Evolutionary conservation across 2,329 filamentous ascomycete species (phyloP).

Genomic region (Pseudocercospora fijiensis): DNA sequence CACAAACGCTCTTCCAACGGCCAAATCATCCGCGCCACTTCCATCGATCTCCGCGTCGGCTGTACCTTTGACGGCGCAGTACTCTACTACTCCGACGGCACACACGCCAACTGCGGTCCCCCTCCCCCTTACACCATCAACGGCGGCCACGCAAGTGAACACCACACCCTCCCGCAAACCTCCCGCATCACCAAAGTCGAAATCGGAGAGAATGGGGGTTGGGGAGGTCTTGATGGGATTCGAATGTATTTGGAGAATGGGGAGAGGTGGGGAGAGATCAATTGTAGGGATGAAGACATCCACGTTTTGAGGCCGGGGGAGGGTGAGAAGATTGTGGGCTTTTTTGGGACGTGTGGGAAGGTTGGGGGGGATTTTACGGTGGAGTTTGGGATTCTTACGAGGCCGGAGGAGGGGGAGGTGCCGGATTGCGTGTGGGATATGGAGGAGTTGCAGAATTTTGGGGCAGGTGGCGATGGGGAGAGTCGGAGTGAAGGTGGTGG

Average conservation of each 20-base stretch:
- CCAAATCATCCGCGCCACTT: conserved; percentile 41
- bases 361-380: conserved; percentile 25
- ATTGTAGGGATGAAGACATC: conserved; percentile 19
- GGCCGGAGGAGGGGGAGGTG: conserved; percentile 42
- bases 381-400: conserved; percentile 53
- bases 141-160: conserved; percentile 37
- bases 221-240: conserved; percentile 33
- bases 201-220: conserved; percentile 25
- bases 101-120: conserved; percentile 46
- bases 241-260: conserved; percentile 38
- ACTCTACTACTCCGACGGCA: conserved; percentile 48
- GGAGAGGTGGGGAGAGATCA: conserved; percentile 34
- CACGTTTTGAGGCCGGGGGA: conserved; percentile 35
- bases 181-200: conserved; percentile 38
- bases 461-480: neutral
- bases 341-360: conserved; percentile 45
- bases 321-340: conserved; percentile 48
- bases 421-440: conserved; percentile 46
- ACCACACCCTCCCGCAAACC: conserved; percentile 32
- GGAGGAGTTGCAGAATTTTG: conserved; percentile 45
- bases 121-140: conserved; percentile 34
- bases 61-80: conserved; percentile 48
- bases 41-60: conserved; percentile 50
- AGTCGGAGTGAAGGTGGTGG: neutral
- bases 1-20: conserved; percentile 35